Conservation (phyloP, 192 early-diverging fungal genomes). For the Mortierella alpina region DNA sequence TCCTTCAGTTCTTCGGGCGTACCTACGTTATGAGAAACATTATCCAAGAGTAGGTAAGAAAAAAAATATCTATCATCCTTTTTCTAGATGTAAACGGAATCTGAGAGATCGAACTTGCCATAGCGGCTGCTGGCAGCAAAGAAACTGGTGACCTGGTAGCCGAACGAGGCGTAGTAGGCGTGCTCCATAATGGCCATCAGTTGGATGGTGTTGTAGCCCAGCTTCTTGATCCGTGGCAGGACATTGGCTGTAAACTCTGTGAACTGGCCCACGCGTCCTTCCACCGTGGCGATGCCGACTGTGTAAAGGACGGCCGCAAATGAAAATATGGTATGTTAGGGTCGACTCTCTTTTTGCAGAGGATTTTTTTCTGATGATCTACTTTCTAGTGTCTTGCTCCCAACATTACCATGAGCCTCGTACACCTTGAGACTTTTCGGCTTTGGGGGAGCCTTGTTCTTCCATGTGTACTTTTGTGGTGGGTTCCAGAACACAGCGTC, state of each 20-base stretch:
- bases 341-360: neutral
- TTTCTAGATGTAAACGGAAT: neutral
- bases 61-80: neutral
- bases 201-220: constrained; percentile 88
- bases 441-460: constrained; percentile 77
- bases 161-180: constrained; percentile 98
- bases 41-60: neutral
- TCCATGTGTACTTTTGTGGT: constrained; percentile 77
- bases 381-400: constrained; percentile 82
- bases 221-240: constrained; percentile 84
- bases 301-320: neutral
- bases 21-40: constrained; percentile 15
- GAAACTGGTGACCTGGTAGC: constrained; percentile 98
- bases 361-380: constrained; percentile 66
- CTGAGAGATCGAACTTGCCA: constrained; percentile 55
- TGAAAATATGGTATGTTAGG: neutral
- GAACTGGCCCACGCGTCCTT: constrained; percentile 84
- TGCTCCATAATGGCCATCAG: constrained; percentile 98
- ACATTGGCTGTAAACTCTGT: constrained; percentile 90
- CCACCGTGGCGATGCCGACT: constrained; percentile 94
- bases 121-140: constrained; percentile 93
- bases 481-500: constrained; percentile 97
- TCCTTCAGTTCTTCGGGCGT: constrained; percentile 94
- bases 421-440: constrained; percentile 84
- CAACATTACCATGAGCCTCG: constrained; percentile 90